Percentiles rank a stretch among this genome's conserved stretches.
Conservation (phyloP, 1,284 basidiomycete species). For the Ceratobasidium sp. region DNA sequence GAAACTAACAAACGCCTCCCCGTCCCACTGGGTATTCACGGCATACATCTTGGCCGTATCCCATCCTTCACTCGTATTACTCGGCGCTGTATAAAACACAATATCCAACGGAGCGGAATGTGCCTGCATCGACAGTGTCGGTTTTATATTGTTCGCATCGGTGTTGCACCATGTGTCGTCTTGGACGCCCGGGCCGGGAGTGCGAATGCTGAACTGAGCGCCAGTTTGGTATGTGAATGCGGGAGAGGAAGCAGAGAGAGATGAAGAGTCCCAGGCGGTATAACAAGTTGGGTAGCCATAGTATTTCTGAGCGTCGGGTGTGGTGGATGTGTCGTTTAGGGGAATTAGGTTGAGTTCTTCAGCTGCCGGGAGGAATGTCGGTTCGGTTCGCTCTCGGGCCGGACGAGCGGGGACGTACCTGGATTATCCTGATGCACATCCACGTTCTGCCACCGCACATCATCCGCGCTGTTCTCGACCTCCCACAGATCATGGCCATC, state of each 20-base stretch:
- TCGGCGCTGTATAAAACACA: constrained; percentile 35
- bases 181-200: neutral
- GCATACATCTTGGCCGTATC: constrained; percentile 13
- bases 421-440: constrained; percentile 43
- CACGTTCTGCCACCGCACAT: constrained; percentile 8
- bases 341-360: constrained; percentile 38
- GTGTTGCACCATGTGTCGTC: constrained; percentile 35
- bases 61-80: constrained; percentile 8
- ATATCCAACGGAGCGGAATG: constrained; percentile 40
- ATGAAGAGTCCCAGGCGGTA: constrained; percentile 28
- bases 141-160: constrained; percentile 16
- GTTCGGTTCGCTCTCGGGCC: neutral
- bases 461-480: constrained; percentile 59
- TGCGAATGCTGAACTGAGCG: constrained; percentile 29
- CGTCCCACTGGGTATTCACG: constrained; percentile 28
- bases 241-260: neutral
- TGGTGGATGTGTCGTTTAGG: neutral
- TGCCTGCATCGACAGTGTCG: constrained; percentile 14
- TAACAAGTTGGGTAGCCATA: constrained; percentile 43
- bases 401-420: neutral
- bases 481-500: constrained; percentile 53
- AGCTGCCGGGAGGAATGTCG: neutral
- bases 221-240: constrained; percentile 24
- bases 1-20: constrained; percentile 42
- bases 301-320: neutral